phyloP scores from a whole-genome alignment of 164 flowering plant genomes.

The Euptelea pleiosperma region DNA sequence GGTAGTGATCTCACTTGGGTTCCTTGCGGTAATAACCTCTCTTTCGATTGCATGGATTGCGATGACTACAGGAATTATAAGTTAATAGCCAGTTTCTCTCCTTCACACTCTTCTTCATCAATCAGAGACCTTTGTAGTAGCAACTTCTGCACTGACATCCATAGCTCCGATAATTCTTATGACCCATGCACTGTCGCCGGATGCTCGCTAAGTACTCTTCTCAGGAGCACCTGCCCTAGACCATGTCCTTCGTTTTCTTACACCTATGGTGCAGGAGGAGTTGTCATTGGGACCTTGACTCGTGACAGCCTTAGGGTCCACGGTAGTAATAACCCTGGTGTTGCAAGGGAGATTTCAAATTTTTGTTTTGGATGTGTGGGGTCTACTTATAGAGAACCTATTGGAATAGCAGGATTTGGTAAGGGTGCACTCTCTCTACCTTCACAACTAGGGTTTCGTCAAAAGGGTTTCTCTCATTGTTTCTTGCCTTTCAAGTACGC shows the following conservation, averaged over 20 bases:
- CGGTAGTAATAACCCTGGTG: conserved; percentile 23
- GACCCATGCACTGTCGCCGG: conserved; percentile 62
- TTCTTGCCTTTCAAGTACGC: conserved; percentile 68
- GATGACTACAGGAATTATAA: conserved; percentile 45
- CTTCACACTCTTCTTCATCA: conserved; percentile 49
- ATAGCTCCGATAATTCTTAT: conserved; percentile 54
- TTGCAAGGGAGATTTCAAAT: conserved; percentile 33
- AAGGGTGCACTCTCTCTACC: conserved; percentile 63
- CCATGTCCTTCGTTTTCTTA: conserved; percentile 80
- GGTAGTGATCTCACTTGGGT: conserved; percentile 89
- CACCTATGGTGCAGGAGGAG: conserved; percentile 61
- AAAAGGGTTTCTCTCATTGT: conserved; percentile 72
- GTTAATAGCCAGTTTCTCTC: conserved; percentile 41
- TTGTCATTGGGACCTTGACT: conserved; percentile 47
- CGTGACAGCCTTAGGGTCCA: conserved; percentile 53
- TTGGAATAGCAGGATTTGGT: conserved; percentile 76
- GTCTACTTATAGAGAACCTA: conserved; percentile 62
- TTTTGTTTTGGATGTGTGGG: conserved; percentile 71
- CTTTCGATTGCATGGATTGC: conserved; percentile 69
- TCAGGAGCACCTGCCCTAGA: conserved; percentile 45
- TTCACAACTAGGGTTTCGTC: conserved; percentile 69
- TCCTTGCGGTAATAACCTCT: conserved; percentile 69
- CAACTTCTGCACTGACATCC: conserved; percentile 49
- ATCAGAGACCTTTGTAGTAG: conserved; percentile 49
- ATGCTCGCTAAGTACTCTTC: conserved; percentile 49